Conservation (phyloP, 73 alveolate genomes). For the Paramecium bursaria region DNA sequence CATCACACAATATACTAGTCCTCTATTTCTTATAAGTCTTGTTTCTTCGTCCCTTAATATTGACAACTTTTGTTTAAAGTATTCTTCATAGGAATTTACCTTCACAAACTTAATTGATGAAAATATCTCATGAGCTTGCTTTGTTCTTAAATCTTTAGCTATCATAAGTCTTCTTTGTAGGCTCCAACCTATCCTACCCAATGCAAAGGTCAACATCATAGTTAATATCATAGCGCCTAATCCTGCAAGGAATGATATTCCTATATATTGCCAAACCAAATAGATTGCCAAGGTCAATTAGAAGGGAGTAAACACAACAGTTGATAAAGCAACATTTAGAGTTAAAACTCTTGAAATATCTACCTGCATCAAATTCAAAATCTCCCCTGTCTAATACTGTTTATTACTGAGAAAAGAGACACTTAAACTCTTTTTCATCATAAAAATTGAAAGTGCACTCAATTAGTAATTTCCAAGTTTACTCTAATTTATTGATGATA, state of each 20-base stretch:
- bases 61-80: conserved; percentile 18
- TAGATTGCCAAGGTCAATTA: conserved; percentile 30
- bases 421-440: no score
- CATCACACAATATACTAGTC: not conserved
- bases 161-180: conserved; percentile 17
- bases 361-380: conserved; percentile 59
- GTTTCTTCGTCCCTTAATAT: conserved; percentile 20
- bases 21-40: not conserved
- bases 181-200: conserved; percentile 52
- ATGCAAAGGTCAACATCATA: conserved; percentile 5
- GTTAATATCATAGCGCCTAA: conserved; percentile 60
- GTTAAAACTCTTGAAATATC: conserved; percentile 47
- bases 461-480: no score
- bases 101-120: conserved; percentile 55
- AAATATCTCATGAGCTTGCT: conserved; percentile 42
- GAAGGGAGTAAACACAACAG: conserved; percentile 48
- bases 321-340: conserved; percentile 11
- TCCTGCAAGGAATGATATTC: conserved; percentile 63
- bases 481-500: no score
- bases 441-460: no score
- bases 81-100: conserved; percentile 64
- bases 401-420: conserved; percentile 43
- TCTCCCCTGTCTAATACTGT: conserved; percentile 47
- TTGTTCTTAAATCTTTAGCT: conserved; percentile 58
- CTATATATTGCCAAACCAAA: conserved; percentile 51